Evolutionary conservation across 179 eudicot species (phyloP).

Genomic region (Sideroxylon spinosum): DNA sequence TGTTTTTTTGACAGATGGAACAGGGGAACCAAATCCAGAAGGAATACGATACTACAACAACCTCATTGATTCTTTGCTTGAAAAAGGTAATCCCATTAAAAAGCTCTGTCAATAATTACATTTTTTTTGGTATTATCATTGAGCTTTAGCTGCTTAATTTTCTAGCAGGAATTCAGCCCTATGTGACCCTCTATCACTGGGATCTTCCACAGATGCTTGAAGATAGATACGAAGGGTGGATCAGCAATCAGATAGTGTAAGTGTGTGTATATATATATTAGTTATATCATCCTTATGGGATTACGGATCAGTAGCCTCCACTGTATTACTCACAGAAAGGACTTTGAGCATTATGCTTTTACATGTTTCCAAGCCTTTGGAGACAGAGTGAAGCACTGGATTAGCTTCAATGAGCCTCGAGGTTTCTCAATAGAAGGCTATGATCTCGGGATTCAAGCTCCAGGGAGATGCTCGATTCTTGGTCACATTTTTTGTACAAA

Average conservation of each 20-base stretch:
- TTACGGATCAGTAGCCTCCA: not conserved
- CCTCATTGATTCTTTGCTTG: slow-evolving; percentile 68
- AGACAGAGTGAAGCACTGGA: slow-evolving; percentile 90
- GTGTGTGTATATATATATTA: slow-evolving; percentile 9
- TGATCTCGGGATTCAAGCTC: slow-evolving; percentile 84
- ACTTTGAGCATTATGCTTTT: slow-evolving; percentile 66
- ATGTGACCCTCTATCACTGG: slow-evolving; percentile 90
- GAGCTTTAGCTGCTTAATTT: not conserved
- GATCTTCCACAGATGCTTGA: slow-evolving; percentile 95
- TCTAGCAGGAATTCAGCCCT: slow-evolving; percentile 80
- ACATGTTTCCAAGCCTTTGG: slow-evolving; percentile 88
- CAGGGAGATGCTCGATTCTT: slow-evolving; percentile 86
- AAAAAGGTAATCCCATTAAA: slow-evolving; percentile 47
- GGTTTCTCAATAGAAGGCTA: slow-evolving; percentile 75
- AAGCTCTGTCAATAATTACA: not conserved
- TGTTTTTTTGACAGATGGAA: slow-evolving; percentile 57
- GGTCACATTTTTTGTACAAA: slow-evolving; percentile 63
- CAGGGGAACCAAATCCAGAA: slow-evolving; percentile 80
- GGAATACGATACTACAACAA: slow-evolving; percentile 76
- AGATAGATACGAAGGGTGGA: slow-evolving; percentile 77
- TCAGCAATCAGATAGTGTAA: slow-evolving; percentile 70
- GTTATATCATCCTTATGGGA: not conserved
- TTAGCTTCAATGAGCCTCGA: slow-evolving; percentile 93
- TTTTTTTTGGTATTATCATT: not conserved
- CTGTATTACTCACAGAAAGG: slow-evolving; percentile 41